Conservation (phyloP, 2,329 filamentous ascomycete genomes). For the Ampelomyces quisqualis region DNA sequence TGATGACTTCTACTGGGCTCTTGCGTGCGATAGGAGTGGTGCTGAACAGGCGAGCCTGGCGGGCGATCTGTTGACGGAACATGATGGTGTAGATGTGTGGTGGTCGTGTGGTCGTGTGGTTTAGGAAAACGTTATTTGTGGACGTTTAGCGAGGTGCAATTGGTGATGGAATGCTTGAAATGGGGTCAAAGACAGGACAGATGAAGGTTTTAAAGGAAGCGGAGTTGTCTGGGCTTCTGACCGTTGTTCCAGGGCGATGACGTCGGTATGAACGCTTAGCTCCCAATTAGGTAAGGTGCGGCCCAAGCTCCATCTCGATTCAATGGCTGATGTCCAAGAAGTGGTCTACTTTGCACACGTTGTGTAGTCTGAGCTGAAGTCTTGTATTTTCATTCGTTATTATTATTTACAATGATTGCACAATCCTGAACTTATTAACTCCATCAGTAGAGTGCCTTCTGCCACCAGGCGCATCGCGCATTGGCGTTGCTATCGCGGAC, state of each 20-base stretch:
- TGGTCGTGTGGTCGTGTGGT: neutral
- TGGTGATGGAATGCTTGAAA: conserved; percentile 6
- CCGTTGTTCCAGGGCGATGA: conserved; percentile 17
- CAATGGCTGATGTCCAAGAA: neutral
- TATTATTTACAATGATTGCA: neutral
- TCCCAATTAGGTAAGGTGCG: conserved; percentile 7
- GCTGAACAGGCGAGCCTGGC: conserved; percentile 55
- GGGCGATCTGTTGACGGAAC: conserved; percentile 49
- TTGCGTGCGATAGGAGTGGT: conserved; percentile 54
- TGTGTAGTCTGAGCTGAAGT: neutral
- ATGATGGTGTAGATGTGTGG: conserved; percentile 33
- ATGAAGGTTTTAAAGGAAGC: conserved; percentile 19
- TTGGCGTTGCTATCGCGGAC: conserved; percentile 51
- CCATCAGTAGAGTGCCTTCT: conserved; percentile 46
- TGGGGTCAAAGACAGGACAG: conserved; percentile 3
- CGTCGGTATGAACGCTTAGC: conserved; percentile 21
- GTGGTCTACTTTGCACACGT: neutral
- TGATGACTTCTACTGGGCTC: conserved; percentile 56
- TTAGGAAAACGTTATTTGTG: conserved; percentile 1
- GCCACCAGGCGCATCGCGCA: conserved; percentile 56
- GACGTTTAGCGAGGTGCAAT: conserved; percentile 2
- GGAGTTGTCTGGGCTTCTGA: conserved; percentile 6
- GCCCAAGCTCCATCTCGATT: conserved; percentile 15
- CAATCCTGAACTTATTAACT: neutral
- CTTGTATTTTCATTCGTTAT: conserved; percentile 8